Base-by-base conservation (phyloP, 2,329 filamentous ascomycete genomes). In the Fusarium sacchari region DNA sequence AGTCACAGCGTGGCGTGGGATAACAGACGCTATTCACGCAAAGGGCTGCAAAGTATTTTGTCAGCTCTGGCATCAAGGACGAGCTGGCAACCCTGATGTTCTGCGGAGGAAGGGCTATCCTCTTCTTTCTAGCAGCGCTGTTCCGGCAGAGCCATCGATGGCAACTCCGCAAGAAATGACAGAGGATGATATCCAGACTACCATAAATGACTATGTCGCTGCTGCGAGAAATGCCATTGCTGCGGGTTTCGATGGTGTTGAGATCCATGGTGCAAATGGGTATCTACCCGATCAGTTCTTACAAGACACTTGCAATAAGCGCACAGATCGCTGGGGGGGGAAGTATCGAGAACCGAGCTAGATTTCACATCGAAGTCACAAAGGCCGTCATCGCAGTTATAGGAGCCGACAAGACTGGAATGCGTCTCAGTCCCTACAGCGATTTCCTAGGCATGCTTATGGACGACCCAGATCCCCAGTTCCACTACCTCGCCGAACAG, bases 1-100 rank as follows among this genome's bases (percentile, higher is more conserved):
- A n/a, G 20, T 39, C 32, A 18, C 7, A 39, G 20, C 24, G 6
- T 53, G 50, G 50, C 34, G 10, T 0, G 18, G 1, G 10, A 39
- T 53, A 22, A 53, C 50, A 0, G 24, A 53, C 0, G 14, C n/a
- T 0, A 53, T 53, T 10, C 34, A 53, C 5, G 34, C 7, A 7
- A 37, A 53, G 2, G 50, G 34, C 14, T 53, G 50, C 3, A 53
- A 39, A 53, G 24, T 39, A 1, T 53, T 53, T 37, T 39, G 50
- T 10, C 50, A 53, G 7, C 50, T 53, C 3, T 53, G 50, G 50
- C 50, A 53, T 7, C 50, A 53, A 28, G 50, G 50, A 9, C 34
- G 50, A 22, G 50, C 50, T 3, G 20, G 50, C 14, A 53, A 39
- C 32, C 34, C 34, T 18, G 7, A 39, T 7, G 34, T 39, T 22